Base-by-base conservation (phyloP, 73 alveolate genomes). In the Paramecium biaurelia region DNA sequence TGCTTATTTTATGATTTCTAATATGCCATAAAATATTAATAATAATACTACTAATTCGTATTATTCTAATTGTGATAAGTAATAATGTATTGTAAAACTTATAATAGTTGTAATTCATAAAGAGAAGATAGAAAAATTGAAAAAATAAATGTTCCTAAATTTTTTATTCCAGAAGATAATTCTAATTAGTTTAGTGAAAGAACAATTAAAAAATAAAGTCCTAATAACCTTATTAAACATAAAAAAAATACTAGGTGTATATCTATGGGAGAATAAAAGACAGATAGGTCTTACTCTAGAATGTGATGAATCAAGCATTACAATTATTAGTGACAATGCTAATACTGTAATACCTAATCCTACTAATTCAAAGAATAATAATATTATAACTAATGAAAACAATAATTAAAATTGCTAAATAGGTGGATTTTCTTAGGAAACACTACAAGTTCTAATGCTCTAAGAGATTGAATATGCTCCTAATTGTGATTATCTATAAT, bases 391-490 rank as follows among this genome's bases (percentile, higher is more conserved):
- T 10, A 72, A 30, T 28, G 35, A 28, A 28, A 72, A 72, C 38
- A 72, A 12, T 32, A 42, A 15, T 14, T 20, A 79, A 79, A 24
- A 41, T 12, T 79, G n/a, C 18, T 38, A 79, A 47, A 79, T 74
- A 34, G 87, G 72, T 2, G 90, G 72, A 47, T 79, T 42, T 43
- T 38, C 90, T 20, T 47, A 79, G 43, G 90, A 79, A 47, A 43
- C 90, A 7, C 10, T 79, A 79, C 23, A 79, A 79, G 70, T 34
- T 9, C 47, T 79, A 23, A 79, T 79, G 90, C 74, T 79, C 7
- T 20, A 38, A 89, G 94, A 89, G 47, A 35, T 28, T 23, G 82
- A 68, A 30, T 89, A 89, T 70, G 70, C 74, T 32, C 95, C 96
- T 1, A 59, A 93, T 45, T 63, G 96, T 37, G 35, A 92, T 9